A percentile compares a stretch with the other conserved stretches of the same genome.
Evolutionary conservation across 257 asterid species (phyloP).

Genomic region (Fraxinus quadrangulata): DNA sequence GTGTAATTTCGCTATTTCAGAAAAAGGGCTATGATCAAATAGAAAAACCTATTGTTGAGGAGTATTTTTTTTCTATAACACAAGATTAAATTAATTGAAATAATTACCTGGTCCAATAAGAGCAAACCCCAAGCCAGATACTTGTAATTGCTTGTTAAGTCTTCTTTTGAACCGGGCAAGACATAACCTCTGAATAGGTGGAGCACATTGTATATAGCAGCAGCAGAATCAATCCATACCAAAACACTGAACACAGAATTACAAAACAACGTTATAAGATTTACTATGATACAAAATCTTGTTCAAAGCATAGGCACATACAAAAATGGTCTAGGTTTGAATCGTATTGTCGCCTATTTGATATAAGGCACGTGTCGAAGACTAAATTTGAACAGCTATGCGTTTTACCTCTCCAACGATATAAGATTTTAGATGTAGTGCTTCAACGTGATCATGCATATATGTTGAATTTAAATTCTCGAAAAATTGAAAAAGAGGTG

Average conservation of each 20-base stretch:
- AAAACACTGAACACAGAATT: slow-evolving; percentile 33
- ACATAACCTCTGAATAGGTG: slow-evolving; percentile 43
- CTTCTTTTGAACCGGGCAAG: slow-evolving; percentile 29
- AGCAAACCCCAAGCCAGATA: slow-evolving; percentile 53
- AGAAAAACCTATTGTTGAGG: no score
- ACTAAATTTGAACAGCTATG: no score
- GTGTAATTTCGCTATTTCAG: no score
- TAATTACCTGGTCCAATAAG: slow-evolving; percentile 69
- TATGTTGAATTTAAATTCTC: no score
- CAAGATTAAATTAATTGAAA: neutral
- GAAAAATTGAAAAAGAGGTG: neutral
- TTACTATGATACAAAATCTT: no score
- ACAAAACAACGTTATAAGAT: neutral
- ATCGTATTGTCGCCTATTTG: neutral
- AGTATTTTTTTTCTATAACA: no score
- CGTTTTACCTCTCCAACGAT: no score
- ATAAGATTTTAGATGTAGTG: no score
- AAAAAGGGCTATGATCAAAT: no score
- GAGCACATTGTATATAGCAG: slow-evolving; percentile 58
- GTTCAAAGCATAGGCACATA: no score
- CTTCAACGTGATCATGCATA: no score
- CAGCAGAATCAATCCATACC: slow-evolving; percentile 60
- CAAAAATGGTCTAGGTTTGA: neutral
- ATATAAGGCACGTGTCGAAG: no score
- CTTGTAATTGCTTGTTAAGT: slow-evolving; percentile 29